These are phyloP conservation scores for Stemphylium vesicarium DNA, from an alignment of 2,329 filamentous ascomycete genomes.

Conservation along the genomic window DNA sequence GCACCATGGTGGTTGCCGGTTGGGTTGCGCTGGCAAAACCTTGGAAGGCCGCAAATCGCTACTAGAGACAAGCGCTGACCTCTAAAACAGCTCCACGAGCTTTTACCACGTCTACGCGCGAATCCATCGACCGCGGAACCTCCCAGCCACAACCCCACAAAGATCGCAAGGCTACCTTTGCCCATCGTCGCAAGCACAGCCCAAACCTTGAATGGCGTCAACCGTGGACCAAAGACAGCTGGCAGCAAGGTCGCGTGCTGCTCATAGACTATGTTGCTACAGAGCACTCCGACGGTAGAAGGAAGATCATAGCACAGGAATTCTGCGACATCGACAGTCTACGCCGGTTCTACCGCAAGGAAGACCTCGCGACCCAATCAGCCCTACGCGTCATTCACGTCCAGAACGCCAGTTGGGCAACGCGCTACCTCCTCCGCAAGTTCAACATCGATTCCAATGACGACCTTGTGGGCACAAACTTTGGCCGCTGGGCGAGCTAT, in stretches of 20 bases:
- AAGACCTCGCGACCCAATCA: slow-evolving; percentile 43
- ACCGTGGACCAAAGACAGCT: slow-evolving; percentile 46
- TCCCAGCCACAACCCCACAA: slow-evolving; percentile 17
- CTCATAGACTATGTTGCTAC: slow-evolving; percentile 58
- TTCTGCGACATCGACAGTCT: slow-evolving; percentile 54
- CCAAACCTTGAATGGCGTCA: slow-evolving; percentile 48
- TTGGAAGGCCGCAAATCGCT: neutral
- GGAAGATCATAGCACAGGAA: slow-evolving; percentile 57
- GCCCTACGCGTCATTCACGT: slow-evolving; percentile 55
- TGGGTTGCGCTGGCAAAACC: neutral
- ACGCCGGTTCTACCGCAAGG: slow-evolving; percentile 53
- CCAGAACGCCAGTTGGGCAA: slow-evolving; percentile 61
- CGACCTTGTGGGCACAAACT: slow-evolving; percentile 57
- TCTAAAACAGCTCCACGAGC: slow-evolving; percentile 23
- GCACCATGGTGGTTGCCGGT: neutral
- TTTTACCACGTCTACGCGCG: slow-evolving; percentile 19
- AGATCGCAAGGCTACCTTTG: slow-evolving; percentile 28
- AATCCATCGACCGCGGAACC: slow-evolving; percentile 17
- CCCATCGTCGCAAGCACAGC: slow-evolving; percentile 41
- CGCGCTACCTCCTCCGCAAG: slow-evolving; percentile 56
- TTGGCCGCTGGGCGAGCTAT: slow-evolving; percentile 58
- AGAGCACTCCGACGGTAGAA: slow-evolving; percentile 48
- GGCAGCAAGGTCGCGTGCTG: slow-evolving; percentile 55
- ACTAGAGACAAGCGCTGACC: slow-evolving; percentile 2
- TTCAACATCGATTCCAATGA: slow-evolving; percentile 59